These are phyloP conservation scores for Astragalus membranaceus DNA, from an alignment of 306 rosid species.

Conservation along the genomic window DNA sequence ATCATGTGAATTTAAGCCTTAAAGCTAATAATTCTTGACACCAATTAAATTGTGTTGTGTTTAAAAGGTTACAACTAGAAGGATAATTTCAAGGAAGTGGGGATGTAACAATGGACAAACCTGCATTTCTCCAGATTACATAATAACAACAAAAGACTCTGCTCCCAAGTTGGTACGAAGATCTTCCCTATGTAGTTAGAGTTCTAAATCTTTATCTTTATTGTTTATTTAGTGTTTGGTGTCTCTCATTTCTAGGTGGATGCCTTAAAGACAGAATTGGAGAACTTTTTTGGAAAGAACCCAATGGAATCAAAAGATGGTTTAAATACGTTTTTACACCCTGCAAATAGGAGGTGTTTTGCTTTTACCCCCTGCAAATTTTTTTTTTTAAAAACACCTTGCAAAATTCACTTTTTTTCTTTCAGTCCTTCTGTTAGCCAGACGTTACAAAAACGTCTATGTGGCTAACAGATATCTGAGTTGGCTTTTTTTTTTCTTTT, in stretches of 20 bases:
- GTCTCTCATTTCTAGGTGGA: constrained; percentile 53
- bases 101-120: constrained; percentile 87
- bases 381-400: too few species aligned
- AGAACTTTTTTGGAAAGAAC: constrained; percentile 57
- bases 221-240: constrained; percentile 6
- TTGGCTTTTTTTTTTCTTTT: too few species aligned
- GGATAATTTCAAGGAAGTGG: constrained; percentile 93
- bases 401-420: too few species aligned
- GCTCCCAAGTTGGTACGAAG: constrained; percentile 79
- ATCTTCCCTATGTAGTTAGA: constrained; percentile 1
- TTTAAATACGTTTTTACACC: too few species aligned
- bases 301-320: constrained; percentile 78
- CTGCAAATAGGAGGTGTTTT: too few species aligned
- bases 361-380: too few species aligned
- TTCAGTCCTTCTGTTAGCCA: too few species aligned
- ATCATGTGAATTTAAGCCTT: too few species aligned
- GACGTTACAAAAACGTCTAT: too few species aligned
- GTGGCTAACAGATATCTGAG: too few species aligned
- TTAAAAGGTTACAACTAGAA: constrained; percentile 56
- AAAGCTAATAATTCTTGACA: constrained; percentile 6
- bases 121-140: constrained; percentile 73
- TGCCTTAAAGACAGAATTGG: constrained; percentile 62
- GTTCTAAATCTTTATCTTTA: background rate
- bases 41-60: constrained; percentile 9
- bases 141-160: constrained; percentile 67